phyloP scores from a whole-genome alignment of 2,329 filamentous ascomycete species.

The Fusarium graminum region DNA sequence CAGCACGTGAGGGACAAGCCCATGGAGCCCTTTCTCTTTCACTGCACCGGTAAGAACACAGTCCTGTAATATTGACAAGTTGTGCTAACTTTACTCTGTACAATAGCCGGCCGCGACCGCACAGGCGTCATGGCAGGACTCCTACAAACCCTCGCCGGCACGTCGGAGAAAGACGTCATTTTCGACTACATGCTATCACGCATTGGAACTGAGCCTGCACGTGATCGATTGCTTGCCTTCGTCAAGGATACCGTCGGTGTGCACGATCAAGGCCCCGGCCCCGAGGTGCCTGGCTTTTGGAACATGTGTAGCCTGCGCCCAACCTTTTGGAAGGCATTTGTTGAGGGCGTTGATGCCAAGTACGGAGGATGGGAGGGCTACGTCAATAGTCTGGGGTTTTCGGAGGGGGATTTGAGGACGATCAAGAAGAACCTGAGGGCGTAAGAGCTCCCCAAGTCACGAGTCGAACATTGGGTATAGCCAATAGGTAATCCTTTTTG shows the following conservation, averaged over 20 bases:
- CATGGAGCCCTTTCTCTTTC: constrained; percentile 62
- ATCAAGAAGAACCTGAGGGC: constrained; percentile 62
- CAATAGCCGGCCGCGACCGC: constrained; percentile 65
- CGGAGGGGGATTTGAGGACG: constrained; percentile 58
- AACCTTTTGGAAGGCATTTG: constrained; percentile 61
- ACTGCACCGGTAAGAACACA: constrained; percentile 64
- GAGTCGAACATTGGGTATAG: too few relatives aligned
- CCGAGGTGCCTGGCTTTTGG: constrained; percentile 62
- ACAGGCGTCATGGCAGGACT: constrained; percentile 66
- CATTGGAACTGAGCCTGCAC: constrained; percentile 65
- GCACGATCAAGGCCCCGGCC: constrained; percentile 35
- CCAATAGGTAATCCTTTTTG: neutral
- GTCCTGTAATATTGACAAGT: neutral
- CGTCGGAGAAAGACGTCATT: constrained; percentile 56
- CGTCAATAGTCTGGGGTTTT: constrained; percentile 61
- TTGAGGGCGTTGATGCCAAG: constrained; percentile 57
- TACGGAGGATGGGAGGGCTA: constrained; percentile 66
- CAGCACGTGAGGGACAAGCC: constrained; percentile 63
- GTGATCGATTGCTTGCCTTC: constrained; percentile 61
- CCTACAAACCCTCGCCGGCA: constrained; percentile 64
- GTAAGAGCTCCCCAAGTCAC: neutral
- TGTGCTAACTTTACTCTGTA: constrained; percentile 4
- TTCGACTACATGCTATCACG: constrained; percentile 68
- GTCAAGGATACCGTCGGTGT: constrained; percentile 56
- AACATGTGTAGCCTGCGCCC: constrained; percentile 61